Evolutionary conservation across 805 yeast genomes (phyloP), one percentile per base, ranked within the genome.

Genomic region (Metschnikowia peoriensis): DNA sequence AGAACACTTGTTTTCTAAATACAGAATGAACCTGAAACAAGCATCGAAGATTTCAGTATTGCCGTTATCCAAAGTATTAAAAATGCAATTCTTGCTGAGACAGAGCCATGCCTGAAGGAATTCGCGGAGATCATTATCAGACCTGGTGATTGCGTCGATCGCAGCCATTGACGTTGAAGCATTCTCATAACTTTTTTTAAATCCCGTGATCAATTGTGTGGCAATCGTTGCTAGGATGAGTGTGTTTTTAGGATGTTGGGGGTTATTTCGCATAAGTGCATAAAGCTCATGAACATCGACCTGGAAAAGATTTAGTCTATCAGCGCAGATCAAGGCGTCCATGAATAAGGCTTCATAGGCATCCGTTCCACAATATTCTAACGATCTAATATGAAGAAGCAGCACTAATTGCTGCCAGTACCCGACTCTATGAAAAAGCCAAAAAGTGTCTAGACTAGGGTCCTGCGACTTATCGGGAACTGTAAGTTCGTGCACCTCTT

Each of bases 321-420:
- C 57, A 27, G 64, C 58, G 14, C 49, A 32, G 4, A 59, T 53
- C 27, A 70, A 27, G 0, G 65, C 56, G 28, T 68, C 67, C 9
- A 71, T 51, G 10, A 70, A 41, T 28, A 69, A 50, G 11, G 61
- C 44, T 14, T 62, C 66, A 51, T 63, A 69, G 12, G 46, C n/a
- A 15, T 28, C 45, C 2, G 7, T n/a, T 14, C 29, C 12, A 6
- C 7, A 11, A 15, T 39, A 49, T 29, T 38, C 45, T n/a, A 41
- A 32, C 2, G 43, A 38, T 4, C 32, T 35, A 16, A 50, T 39
- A 6, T 52, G 55, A 28, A 56, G 41, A 10, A 50, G 48, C 8
- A 47, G 51, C 5, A 63, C 57, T 44, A 71, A 56, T 15, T 56
- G 55, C 16, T 58, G 54, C 77, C 75, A 72, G 48, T 66, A 71